phyloP scores from a whole-genome alignment of 2,329 filamentous ascomycete species.

The Diplodia corticola region DNA sequence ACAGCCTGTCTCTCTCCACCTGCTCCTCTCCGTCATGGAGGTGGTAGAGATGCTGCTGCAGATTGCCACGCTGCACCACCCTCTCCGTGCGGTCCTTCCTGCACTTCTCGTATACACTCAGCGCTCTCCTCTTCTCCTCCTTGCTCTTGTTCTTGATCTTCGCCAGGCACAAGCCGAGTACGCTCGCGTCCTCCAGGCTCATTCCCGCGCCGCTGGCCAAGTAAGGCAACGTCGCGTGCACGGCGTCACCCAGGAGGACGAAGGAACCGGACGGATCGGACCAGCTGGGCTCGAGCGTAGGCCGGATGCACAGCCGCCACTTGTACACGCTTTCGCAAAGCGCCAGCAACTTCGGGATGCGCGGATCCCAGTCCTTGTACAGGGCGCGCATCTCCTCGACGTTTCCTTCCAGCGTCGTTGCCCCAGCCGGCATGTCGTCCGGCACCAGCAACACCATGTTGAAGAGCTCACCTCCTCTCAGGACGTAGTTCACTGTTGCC shows the following conservation, averaged over 20 bases:
- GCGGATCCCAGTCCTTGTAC: constrained; percentile 60
- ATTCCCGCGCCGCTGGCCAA: constrained; percentile 60
- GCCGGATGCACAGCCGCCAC: constrained; percentile 61
- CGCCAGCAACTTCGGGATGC: constrained; percentile 53
- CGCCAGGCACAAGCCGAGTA: constrained; percentile 57
- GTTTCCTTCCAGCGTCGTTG: constrained; percentile 50
- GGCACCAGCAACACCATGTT: constrained; percentile 56
- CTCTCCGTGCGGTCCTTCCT: constrained; percentile 59
- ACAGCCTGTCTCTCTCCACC: constrained; percentile 49
- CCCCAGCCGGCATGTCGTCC: constrained; percentile 50
- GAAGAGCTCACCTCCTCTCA: constrained; percentile 51
- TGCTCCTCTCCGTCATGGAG: constrained; percentile 61
- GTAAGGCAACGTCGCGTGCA: constrained; percentile 66
- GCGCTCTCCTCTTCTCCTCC: constrained; percentile 40
- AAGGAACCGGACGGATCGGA: constrained; percentile 57
- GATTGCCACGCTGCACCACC: constrained; percentile 61
- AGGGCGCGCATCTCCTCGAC: constrained; percentile 56
- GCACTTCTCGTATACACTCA: constrained; percentile 57
- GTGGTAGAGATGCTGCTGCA: constrained; percentile 64
- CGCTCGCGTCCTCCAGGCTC: constrained; percentile 61
- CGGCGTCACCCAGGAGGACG: constrained; percentile 63
- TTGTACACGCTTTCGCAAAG: constrained; percentile 62
- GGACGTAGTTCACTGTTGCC: constrained; percentile 50
- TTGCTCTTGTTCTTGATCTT: constrained; percentile 39
- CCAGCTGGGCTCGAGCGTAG: constrained; percentile 57